phyloP scores from a whole-genome alignment of 257 asterid genomes.

The Avicennia marina region DNA sequence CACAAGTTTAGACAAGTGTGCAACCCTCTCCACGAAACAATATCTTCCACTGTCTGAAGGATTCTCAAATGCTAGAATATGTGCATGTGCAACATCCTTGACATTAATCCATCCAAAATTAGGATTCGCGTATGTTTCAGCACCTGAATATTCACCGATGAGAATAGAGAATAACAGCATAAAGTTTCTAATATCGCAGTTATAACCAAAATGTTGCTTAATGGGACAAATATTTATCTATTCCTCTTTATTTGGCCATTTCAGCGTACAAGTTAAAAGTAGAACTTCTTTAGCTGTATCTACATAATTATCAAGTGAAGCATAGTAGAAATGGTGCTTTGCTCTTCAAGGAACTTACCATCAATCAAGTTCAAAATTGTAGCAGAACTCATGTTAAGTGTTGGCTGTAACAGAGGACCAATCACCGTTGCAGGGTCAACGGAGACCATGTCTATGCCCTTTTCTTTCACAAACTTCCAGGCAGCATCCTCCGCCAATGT shows the following conservation, averaged over 20 bases:
- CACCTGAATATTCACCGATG: constrained; percentile 37
- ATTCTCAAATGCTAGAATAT: constrained; percentile 61
- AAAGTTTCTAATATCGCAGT: too few relatives aligned
- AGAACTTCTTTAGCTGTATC: too few relatives aligned
- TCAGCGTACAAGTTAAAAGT: too few relatives aligned
- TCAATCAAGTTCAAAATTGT: constrained; percentile 52
- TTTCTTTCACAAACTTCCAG: constrained; percentile 72
- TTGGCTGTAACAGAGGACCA: constrained; percentile 78
- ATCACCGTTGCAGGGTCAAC: constrained; percentile 73
- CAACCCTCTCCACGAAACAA: constrained; percentile 46
- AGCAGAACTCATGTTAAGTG: constrained; percentile 70
- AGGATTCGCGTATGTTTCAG: constrained; percentile 50
- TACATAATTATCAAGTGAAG: too few relatives aligned
- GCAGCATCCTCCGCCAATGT: constrained; percentile 87
- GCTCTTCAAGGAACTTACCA: constrained; percentile 29
- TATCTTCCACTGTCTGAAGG: constrained; percentile 70
- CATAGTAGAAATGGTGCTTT: too few relatives aligned
- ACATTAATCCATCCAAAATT: constrained; percentile 63
- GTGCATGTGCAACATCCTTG: constrained; percentile 73
- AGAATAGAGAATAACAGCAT: too few relatives aligned
- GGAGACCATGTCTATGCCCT: constrained; percentile 59
- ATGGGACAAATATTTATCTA: too few relatives aligned
- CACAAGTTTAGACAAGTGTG: constrained; percentile 48
- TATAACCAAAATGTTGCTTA: too few relatives aligned
- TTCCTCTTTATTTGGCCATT: too few relatives aligned